Base-by-base conservation (phyloP, 805 yeast species). In the Candida mattraensis region DNA sequence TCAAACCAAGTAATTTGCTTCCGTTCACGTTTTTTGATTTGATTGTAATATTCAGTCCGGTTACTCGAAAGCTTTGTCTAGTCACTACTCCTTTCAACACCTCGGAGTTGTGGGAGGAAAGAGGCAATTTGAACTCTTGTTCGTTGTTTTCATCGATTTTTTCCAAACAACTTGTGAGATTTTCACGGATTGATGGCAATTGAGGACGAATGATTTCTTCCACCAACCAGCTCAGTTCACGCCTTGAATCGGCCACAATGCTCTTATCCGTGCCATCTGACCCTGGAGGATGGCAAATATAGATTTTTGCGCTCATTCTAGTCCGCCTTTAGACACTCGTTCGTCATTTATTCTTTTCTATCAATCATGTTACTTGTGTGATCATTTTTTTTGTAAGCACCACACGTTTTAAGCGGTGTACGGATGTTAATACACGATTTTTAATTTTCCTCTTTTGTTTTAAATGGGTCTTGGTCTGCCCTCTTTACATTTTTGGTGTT, bases 81-180 rank as follows among this genome's bases (percentile, higher is more conserved):
- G 76, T 72, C 0, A 82, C 54, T 1, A 77, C 66, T 0, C 91
- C 91, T 41, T 80, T 79, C 11, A 81, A 57, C 3, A 67, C 59
- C 39, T 78, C 83, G 37, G 73, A 70, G 36, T 78, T 72, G 11
- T 69, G 62, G 0, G 79, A 67, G 0, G 79, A 64, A 5, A 83
- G 58, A 0, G 88, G 84, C 33, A 83, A 62, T 38, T 73, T 79
- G 34, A 77, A 68, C 10, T 70, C 60, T 8, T 61, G 61, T 8
- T 60, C 52, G 28, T 67, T 65, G 0, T 60, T 53, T 20, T 59
- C 64, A 29, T 53, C 55, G 2, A 74, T 45, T 40, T 65, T 52
- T 3, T 60, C 61, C 1, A 70, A 45, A 42, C 79, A 74, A 15
- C 55, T 50, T 14, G 48, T 48, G 11, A 76, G 57, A 8, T 69